These are phyloP conservation scores for Cyclocybe aegerita DNA, from an alignment of 768 basidiomycete genomes.

Conservation along the genomic window DNA sequence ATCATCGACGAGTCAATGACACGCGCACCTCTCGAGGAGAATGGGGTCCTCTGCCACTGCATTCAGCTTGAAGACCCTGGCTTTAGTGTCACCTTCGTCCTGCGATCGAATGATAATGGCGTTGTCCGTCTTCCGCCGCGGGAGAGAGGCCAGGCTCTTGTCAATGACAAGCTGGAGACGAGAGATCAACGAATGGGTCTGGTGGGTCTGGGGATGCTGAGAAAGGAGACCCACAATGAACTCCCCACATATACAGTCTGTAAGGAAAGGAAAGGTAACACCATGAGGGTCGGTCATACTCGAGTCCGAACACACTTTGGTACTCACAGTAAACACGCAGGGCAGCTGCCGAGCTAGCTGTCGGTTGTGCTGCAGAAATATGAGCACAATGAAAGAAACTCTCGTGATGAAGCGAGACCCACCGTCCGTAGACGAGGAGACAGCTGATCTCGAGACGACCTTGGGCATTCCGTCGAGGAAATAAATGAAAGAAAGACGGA, in stretches of 20 bases:
- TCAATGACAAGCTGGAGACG: conserved; percentile 73
- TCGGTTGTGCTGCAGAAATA: conserved; percentile 61
- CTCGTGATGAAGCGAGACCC: conserved; percentile 14
- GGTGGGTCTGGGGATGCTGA: not conserved
- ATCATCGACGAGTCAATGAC: not conserved
- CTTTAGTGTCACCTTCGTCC: conserved; percentile 53
- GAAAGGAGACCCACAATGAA: conserved; percentile 62
- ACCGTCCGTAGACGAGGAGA: conserved; percentile 90
- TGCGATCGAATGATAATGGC: conserved; percentile 79
- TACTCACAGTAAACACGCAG: conserved; percentile 80
- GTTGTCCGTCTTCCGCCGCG: conserved; percentile 73
- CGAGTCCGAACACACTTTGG: conserved; percentile 3
- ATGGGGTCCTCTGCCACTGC: conserved; percentile 67
- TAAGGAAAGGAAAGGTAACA: conserved; percentile 10
- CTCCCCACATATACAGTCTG: conserved; percentile 88
- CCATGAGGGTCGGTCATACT: not conserved
- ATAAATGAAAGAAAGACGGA: conserved; percentile 8
- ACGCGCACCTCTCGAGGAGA: conserved; percentile 71
- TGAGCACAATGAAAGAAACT: not conserved
- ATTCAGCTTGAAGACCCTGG: conserved; percentile 86
- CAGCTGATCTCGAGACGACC: conserved; percentile 84
- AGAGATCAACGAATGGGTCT: not conserved
- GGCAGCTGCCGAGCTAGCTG: conserved; percentile 74
- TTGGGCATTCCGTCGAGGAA: conserved; percentile 68
- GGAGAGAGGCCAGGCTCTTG: conserved; percentile 66